Evolutionary conservation across 1,139 yeast genomes (phyloP).

Genomic region (Yamadazyma siamensis): DNA sequence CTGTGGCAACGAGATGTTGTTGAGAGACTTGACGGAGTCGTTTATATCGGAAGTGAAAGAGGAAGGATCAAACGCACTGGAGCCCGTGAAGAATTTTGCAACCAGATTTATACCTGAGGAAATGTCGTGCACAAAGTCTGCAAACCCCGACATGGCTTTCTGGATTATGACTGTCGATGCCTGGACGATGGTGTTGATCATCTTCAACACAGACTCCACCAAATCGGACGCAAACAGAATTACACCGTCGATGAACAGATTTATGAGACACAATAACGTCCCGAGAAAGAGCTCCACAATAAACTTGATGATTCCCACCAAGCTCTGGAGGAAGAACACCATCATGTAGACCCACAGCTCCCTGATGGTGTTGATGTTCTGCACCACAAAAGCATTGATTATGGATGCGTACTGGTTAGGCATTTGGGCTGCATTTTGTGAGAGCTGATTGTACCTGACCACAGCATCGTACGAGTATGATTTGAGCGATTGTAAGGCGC

Average conservation of each 20-base stretch:
- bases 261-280: conserved; percentile 78
- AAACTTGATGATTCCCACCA: conserved; percentile 61
- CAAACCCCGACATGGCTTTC: conserved; percentile 8
- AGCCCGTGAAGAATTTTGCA: conserved; percentile 52
- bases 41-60: conserved; percentile 39
- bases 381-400: conserved; percentile 50
- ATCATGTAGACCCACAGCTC: conserved; percentile 30
- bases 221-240: conserved; percentile 68
- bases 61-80: conserved; percentile 28
- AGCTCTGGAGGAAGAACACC: conserved; percentile 47
- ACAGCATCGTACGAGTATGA: conserved; percentile 20
- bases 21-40: conserved; percentile 54
- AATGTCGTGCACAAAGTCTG: conserved; percentile 5
- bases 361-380: conserved; percentile 45
- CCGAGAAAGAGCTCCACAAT: conserved; percentile 73
- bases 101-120: conserved; percentile 11
- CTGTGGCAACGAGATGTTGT: conserved; percentile 60
- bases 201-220: conserved; percentile 57
- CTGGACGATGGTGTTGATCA: conserved; percentile 44
- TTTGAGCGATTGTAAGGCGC: conserved; percentile 34
- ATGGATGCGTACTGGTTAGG: conserved; percentile 43
- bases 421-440: conserved; percentile 3
- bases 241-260: conserved; percentile 70
- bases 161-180: conserved; percentile 12
- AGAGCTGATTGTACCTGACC: conserved; percentile 12